A percentile compares a stretch with the other conserved stretches of the same genome.
phyloP scores from a whole-genome alignment of 495 filamentous ascomycete species.

The Talaromyces borbonicus region DNA sequence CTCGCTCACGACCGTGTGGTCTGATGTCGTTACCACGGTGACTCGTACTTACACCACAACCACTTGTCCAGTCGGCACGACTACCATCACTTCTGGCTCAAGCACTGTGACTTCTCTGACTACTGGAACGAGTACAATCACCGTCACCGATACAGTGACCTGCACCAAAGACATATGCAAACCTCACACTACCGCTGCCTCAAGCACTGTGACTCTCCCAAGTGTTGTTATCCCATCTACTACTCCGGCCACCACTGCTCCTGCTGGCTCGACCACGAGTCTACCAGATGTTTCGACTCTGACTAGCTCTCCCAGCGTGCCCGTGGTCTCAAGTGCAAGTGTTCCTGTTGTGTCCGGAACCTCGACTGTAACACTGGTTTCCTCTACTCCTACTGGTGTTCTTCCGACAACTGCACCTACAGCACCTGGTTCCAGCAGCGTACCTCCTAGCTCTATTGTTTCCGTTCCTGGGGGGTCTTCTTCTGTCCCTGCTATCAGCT shows the following conservation, averaged over 20 bases:
- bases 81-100: conserved; percentile 2
- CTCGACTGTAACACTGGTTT: neutral
- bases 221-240: neutral
- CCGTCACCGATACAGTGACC: conserved; percentile 5
- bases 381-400: neutral
- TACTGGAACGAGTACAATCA: conserved; percentile 5
- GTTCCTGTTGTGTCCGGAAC: neutral
- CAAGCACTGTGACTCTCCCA: neutral
- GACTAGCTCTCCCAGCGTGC: neutral
- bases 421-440: neutral
- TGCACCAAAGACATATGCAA: conserved; percentile 6
- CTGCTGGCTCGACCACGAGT: neutral
- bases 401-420: neutral
- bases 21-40: too few relatives aligned
- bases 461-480: neutral
- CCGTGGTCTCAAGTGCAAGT: too few relatives aligned
- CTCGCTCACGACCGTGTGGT: too few relatives aligned
- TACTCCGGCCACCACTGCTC: neutral
- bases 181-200: conserved; percentile 1
- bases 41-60: neutral
- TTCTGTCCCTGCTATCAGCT: neutral
- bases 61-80: neutral
- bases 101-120: neutral
- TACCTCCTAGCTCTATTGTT: neutral
- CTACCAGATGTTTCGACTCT: neutral